phyloP scores from a whole-genome alignment of 2,329 filamentous ascomycete species.

The Ilyonectria destructans region DNA sequence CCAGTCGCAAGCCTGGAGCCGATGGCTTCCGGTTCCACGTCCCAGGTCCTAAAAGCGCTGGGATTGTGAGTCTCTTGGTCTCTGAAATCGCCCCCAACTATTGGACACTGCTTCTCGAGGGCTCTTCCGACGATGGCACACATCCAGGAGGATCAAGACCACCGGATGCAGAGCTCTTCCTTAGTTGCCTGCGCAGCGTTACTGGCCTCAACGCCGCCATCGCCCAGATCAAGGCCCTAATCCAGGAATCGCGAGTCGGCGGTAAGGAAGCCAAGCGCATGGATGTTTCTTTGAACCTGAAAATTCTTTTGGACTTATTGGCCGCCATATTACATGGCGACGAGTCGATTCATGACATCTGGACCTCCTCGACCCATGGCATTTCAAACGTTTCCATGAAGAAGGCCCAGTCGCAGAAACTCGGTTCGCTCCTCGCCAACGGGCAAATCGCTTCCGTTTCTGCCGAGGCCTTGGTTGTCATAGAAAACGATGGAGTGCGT shows the following conservation, averaged over 20 bases:
- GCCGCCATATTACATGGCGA: conserved; percentile 59
- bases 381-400: conserved; percentile 46
- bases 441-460: conserved; percentile 67
- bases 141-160: conserved; percentile 36
- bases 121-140: conserved; percentile 44
- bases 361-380: conserved; percentile 52
- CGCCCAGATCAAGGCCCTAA: conserved; percentile 76
- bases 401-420: conserved; percentile 53
- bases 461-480: conserved; percentile 70
- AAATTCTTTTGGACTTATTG: conserved; percentile 62
- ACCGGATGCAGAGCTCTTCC: conserved; percentile 66
- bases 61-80: conserved; percentile 83
- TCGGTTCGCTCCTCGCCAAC: conserved; percentile 64
- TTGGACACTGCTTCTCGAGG: conserved; percentile 77
- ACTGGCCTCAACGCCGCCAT: conserved; percentile 85
- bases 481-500: conserved; percentile 55
- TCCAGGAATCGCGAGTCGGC: conserved; percentile 65
- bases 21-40: conserved; percentile 47
- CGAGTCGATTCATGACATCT: conserved; percentile 56
- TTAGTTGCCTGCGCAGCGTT: conserved; percentile 80
- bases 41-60: conserved; percentile 79
- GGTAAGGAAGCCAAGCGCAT: conserved; percentile 57
- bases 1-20: conserved; percentile 42
- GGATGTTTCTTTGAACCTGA: conserved; percentile 62
- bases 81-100: conserved; percentile 85